Percentiles rank a stretch among this genome's conserved stretches.
Evolutionary conservation across 805 yeast genomes (phyloP).

Genomic region (Ogataea pignaliae): DNA sequence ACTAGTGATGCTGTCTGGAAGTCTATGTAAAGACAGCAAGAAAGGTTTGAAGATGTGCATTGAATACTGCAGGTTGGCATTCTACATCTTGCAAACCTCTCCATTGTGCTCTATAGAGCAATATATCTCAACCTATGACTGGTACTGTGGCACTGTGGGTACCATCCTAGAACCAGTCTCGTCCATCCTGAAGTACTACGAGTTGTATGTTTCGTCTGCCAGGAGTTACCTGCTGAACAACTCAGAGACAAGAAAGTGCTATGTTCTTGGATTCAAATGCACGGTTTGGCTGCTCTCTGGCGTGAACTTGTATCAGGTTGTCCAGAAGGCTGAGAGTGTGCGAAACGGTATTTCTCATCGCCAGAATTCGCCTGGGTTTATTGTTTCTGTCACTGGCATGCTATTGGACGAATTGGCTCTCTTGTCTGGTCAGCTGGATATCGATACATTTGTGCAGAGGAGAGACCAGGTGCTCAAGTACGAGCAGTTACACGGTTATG

Average conservation of each 20-base stretch:
- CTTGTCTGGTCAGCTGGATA: slow-evolving; percentile 4
- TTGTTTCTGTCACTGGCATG: background rate
- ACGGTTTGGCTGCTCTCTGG: slow-evolving; percentile 14
- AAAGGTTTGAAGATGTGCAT: slow-evolving; percentile 33
- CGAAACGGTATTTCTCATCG: background rate
- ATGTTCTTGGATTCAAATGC: slow-evolving; percentile 10
- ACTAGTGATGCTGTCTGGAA: slow-evolving; percentile 36
- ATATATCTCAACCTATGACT: slow-evolving; percentile 36
- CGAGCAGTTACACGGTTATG: background rate
- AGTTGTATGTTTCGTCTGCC: slow-evolving; percentile 12
- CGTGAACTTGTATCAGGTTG: slow-evolving; percentile 4
- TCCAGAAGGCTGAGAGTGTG: slow-evolving; percentile 4
- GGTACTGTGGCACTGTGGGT: slow-evolving; percentile 39
- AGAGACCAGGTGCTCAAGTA: background rate
- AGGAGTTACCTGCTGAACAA: slow-evolving; percentile 4
- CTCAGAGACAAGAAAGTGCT: slow-evolving; percentile 1
- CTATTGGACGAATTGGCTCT: slow-evolving; percentile 2
- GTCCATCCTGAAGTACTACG: slow-evolving; percentile 25
- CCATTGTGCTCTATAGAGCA: slow-evolving; percentile 31
- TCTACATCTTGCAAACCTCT: slow-evolving; percentile 30
- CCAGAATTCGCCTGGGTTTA: background rate
- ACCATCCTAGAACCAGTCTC: slow-evolving; percentile 37
- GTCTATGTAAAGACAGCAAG: slow-evolving; percentile 26
- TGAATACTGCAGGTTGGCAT: slow-evolving; percentile 39
- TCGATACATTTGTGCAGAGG: background rate